Base-by-base conservation (phyloP, 2,329 filamentous ascomycete species). In the Stylonectria norvegica region DNA sequence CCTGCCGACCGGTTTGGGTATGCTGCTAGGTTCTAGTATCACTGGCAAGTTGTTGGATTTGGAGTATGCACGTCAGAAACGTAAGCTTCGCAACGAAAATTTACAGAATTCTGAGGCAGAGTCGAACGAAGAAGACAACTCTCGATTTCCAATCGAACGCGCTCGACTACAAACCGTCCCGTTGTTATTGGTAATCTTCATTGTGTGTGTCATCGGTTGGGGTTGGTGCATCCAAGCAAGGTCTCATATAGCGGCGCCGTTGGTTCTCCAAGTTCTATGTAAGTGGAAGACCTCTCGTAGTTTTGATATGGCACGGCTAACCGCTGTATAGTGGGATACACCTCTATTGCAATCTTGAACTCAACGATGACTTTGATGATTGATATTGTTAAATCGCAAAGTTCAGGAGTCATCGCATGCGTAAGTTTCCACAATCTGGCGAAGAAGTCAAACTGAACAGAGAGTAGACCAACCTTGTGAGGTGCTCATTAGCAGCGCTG, bases 11-110 rank as follows among this genome's bases (percentile, higher is more conserved):
- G 42, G 42, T 1, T 40, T 73, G 0, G 72, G 72, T 0, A 48
- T 76, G n/a, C 66, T 76, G 2, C 54, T 74, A 1, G 70, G 69
- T 5, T 71, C 71, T 20, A 52, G 74, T 9, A 64, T 75, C 40
- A 60, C 66, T 19, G 42, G 38, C 4, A 45, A 42, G 18, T 34
- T 45, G 5, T 22, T 45, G 2, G 42, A 42, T 14, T 42, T 34
- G 42, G 39, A 45, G 23, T 42, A 45, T 22, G 35, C 40, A 5
- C 35, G 42, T 4, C 38, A 38, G 9, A 45, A 42, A 19, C 27
- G 27, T 10, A 30, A 15, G 14, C 27, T 30, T 10, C 9, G 8
- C 14, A 6, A 30, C 9, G 27, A 30, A 6, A 12, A 7, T 7
- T 12, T 25, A 12, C 22, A 25, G 22, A 25, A 7, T 12, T 7